Base-by-base conservation (phyloP, 2,329 filamentous ascomycete genomes). In the Claviceps humidiphila region DNA sequence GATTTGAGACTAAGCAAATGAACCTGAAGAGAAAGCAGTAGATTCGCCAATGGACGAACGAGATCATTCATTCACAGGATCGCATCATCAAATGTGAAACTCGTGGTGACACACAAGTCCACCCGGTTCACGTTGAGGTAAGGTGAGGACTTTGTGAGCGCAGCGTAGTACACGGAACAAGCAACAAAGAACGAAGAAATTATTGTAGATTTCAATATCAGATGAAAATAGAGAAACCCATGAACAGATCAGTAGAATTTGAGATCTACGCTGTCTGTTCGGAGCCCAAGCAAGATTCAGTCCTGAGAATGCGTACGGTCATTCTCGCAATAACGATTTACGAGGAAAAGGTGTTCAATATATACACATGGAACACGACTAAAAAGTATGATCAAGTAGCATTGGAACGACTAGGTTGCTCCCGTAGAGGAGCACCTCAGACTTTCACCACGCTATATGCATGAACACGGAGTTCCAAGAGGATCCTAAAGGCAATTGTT, bases 401-500 rank as follows among this genome's bases (percentile, higher is more conserved):
- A 20, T 26, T 38, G 24, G 24, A 48, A 48, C 26, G 26, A 20
- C 55, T 26, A 55, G 56, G 53, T 51, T 54, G 55, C 55, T 51
- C 51, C 56, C 49, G 51, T 47, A n/a, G 42, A 38, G 47, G 41
- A 44, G 52, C 53, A 47, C 42, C 54, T 57, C 51, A 53, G 54
- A 56, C 55, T 56, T 38, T 42, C 60, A 57, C 62, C 64, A 14
- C 30, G 26, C 61, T 57, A 52, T 56, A 60, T 67, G 66, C 65
- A 68, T 66, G 64, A 61, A 60, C 63, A 67, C 66, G 64, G 65
- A 65, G 64, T 64, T 60, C 47, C 43, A n/a, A 48, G 62, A 65
- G 64, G 63, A 64, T 66, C 65, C 58, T 55, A 47, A 59, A 59
- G 57, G 56, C 55, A 60, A 55, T 52, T 54, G 54, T 53, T 57